Base-by-base conservation (phyloP, 768 basidiomycete genomes). In the Serpula lacrymans region DNA sequence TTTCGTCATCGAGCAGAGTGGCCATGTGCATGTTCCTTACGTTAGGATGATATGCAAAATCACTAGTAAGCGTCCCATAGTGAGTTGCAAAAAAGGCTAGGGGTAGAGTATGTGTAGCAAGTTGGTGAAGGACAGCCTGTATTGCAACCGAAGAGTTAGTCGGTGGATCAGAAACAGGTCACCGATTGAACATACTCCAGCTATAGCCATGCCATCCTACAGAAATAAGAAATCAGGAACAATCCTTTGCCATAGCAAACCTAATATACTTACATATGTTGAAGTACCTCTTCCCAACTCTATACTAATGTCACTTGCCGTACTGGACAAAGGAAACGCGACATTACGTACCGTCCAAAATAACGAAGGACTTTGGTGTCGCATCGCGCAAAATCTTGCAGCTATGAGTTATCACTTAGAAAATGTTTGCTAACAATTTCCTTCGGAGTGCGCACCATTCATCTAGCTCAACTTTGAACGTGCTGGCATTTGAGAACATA, bases 181-280 rank as follows among this genome's bases (percentile, higher is more conserved):
- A 36, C 25, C 7, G 14, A 25, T 14, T 25, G 26, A 18, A 62
- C 75, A 27, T 62, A 87, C 87, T 40, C 86, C 88, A 32, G 96
- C 95, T 50, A 98, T 97, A 6, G 93, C 92, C 90, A 97, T 92
- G n/a, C 95, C 96, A 61, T 99, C 96, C 81, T 91, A 63, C 5
- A 44, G 12, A 34, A 37, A 27, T 9, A 49, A 29, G 34, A 39
- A 14, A 37, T 14, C 10, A n/a, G 32, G 21, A 18, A 57, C 64
- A 49, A 26, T 17, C 27, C 26, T 23, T 34, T 11, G n/a, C 18
- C 16, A 21, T 17, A 3, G 18, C 37, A 17, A 7, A 28, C 11
- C 17, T 10, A 39, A 22, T 24, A n/a, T 23, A 65, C 75, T 62
- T 57, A 90, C 88, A 52, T 81, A 92, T 17, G 96, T 98, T 0